Evolutionary conservation across 2,329 filamentous ascomycete species (phyloP).

Genomic region (Paecilomyces dactylethromorphus): DNA sequence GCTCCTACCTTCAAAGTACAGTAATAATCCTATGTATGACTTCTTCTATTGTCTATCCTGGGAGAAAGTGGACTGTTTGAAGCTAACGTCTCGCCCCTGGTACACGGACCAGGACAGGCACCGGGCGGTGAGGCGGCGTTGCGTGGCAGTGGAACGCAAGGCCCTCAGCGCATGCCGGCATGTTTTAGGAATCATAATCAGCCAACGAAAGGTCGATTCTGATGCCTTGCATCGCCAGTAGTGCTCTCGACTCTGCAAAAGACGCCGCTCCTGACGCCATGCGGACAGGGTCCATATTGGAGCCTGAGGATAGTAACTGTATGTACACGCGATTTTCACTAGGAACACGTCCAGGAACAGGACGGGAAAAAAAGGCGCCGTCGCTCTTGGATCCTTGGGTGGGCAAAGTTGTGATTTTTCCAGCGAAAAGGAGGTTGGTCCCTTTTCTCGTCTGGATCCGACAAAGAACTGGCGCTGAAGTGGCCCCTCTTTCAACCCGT

Average conservation of each 20-base stretch:
- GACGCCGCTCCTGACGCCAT: background rate
- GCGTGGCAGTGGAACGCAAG: slow-evolving; percentile 5
- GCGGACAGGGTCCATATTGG: background rate
- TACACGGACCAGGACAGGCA: background rate
- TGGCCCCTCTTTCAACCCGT: background rate
- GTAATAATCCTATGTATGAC: background rate
- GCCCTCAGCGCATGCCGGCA: background rate
- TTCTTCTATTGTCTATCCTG: background rate
- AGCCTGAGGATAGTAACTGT: background rate
- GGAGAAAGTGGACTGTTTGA: background rate
- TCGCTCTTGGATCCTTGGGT: background rate
- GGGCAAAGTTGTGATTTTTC: background rate
- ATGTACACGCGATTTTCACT: background rate
- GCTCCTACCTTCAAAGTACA: background rate
- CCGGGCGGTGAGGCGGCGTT: slow-evolving; percentile 4
- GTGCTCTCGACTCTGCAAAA: background rate
- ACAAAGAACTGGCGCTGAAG: background rate
- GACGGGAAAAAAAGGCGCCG: slow-evolving; percentile 7
- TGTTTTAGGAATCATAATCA: background rate
- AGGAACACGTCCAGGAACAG: slow-evolving; percentile 13
- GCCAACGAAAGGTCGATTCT: background rate
- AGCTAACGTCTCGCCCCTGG: background rate
- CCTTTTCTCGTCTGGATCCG: background rate
- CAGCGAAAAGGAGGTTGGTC: background rate
- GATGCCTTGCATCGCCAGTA: background rate